Percentiles rank a stretch among this genome's conserved stretches.
phyloP scores from a whole-genome alignment of 2,329 filamentous ascomycete species.

The Epichloe sp. region DNA sequence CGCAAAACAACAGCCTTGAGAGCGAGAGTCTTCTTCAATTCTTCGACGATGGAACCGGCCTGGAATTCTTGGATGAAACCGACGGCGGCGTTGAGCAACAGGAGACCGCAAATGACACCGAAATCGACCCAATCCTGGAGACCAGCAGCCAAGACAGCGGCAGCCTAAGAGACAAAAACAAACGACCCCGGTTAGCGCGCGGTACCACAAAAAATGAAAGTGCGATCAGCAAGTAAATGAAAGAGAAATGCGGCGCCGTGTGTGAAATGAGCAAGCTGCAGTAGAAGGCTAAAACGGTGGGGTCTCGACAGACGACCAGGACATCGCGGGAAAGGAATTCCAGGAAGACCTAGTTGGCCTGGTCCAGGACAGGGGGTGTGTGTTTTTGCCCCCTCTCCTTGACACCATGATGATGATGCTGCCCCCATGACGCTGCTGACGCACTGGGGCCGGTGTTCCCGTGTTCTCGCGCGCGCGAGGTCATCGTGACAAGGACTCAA shows the following conservation, averaged over 20 bases:
- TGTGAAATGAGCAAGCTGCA: neutral
- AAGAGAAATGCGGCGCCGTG: neutral
- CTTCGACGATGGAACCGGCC: conserved; percentile 79
- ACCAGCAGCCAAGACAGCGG: conserved; percentile 69
- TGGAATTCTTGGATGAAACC: conserved; percentile 86
- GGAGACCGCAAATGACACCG: conserved; percentile 73
- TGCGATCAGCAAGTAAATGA: neutral
- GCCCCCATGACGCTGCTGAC: no score
- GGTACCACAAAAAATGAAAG: neutral
- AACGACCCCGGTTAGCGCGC: conserved; percentile 14
- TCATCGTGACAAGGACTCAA: neutral
- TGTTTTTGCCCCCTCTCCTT: no score
- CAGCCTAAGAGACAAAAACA: conserved; percentile 34
- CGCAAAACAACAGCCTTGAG: conserved; percentile 79
- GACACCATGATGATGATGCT: no score
- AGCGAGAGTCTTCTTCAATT: conserved; percentile 80
- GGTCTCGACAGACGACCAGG: neutral
- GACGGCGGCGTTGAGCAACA: conserved; percentile 72
- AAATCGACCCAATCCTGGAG: conserved; percentile 87
- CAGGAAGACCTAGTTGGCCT: no score
- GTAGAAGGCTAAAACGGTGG: neutral
- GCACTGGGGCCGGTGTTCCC: neutral
- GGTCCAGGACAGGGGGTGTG: no score
- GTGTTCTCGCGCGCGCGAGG: neutral
- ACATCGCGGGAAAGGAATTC: neutral